Conservation (phyloP, 495 filamentous ascomycete species). For the Podospora pseudocomata region DNA sequence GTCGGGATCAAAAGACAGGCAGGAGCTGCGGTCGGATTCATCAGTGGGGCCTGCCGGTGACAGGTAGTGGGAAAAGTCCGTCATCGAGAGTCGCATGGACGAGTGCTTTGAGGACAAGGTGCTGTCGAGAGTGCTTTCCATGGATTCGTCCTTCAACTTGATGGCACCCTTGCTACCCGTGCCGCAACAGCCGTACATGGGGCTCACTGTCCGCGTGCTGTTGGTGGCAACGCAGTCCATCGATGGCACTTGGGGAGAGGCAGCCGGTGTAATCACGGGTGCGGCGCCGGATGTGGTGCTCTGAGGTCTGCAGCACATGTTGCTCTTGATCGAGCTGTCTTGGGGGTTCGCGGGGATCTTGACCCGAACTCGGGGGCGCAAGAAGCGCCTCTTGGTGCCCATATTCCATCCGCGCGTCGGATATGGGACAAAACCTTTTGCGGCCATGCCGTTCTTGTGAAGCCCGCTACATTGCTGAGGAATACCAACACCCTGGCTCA, state of each 20-base stretch:
- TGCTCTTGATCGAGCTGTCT: slow-evolving; percentile 21
- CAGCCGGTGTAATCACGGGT: slow-evolving; percentile 16
- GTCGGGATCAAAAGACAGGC: slow-evolving; percentile 24
- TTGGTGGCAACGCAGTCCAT: background rate
- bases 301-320: slow-evolving; percentile 20
- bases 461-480: slow-evolving; percentile 34
- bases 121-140: background rate
- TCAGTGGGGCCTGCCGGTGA: background rate
- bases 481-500: slow-evolving; percentile 29
- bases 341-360: slow-evolving; percentile 39
- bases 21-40: slow-evolving; percentile 12
- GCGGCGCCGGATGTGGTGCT: slow-evolving; percentile 16
- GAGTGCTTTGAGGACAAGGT: background rate
- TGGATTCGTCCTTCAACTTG: background rate
- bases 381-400: slow-evolving; percentile 25
- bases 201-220: background rate
- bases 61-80: slow-evolving; percentile 18
- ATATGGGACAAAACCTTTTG: slow-evolving; percentile 42
- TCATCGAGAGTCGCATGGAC: slow-evolving; percentile 11
- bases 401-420: slow-evolving; percentile 20
- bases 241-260: background rate
- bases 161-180: background rate
- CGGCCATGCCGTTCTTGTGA: slow-evolving; percentile 50
- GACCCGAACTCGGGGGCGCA: slow-evolving; percentile 30
- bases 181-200: slow-evolving; percentile 6